Evolutionary conservation across 2,329 filamentous ascomycete genomes (phyloP).

Genomic region (Sporothrix globosa): DNA sequence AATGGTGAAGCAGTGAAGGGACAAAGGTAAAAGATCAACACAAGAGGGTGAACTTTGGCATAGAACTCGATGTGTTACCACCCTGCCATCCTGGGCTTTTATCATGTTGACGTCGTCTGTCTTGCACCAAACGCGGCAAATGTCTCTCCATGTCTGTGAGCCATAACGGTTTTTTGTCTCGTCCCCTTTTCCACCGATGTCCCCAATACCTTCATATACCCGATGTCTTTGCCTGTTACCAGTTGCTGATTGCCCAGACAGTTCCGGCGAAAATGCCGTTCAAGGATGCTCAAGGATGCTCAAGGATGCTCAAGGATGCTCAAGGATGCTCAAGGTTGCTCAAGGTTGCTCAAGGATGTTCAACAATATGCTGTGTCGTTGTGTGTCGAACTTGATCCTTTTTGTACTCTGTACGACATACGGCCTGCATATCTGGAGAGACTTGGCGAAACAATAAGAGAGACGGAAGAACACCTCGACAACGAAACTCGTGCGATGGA

Average conservation of each 20-base stretch:
- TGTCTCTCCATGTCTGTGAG: slow-evolving; percentile 5
- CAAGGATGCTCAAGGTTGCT: not conserved
- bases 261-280: not conserved
- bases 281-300: not conserved
- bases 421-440: too few species aligned
- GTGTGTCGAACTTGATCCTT: too few species aligned
- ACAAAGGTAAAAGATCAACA: not conserved
- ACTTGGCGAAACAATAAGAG: too few species aligned
- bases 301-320: not conserved
- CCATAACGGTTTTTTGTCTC: slow-evolving; percentile 19
- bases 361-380: too few species aligned
- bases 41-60: not conserved
- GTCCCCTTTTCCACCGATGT: not conserved
- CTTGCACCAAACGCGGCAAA: slow-evolving; percentile 11
- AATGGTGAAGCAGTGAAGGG: not conserved
- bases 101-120: slow-evolving; percentile 11
- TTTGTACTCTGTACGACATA: too few species aligned
- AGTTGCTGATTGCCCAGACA: not conserved
- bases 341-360: too few species aligned
- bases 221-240: not conserved
- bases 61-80: not conserved
- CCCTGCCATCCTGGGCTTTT: slow-evolving; percentile 4
- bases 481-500: too few species aligned
- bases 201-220: not conserved
- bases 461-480: too few species aligned